These are phyloP conservation scores for Apiospora koreana DNA, from an alignment of 2,329 filamentous ascomycete species.

Conservation along the genomic window DNA sequence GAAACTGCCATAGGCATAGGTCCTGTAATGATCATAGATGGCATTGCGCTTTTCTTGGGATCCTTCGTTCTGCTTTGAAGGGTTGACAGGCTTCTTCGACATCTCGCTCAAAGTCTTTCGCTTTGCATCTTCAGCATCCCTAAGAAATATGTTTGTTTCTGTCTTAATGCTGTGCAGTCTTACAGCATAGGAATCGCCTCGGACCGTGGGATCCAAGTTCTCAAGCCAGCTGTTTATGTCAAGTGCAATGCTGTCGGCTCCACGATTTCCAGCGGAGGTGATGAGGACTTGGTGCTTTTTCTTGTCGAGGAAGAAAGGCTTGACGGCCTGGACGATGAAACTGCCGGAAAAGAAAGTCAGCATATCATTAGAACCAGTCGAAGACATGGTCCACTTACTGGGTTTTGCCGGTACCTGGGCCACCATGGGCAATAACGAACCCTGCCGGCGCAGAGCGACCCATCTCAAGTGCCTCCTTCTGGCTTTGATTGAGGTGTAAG, in stretches of 20 bases:
- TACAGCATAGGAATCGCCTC: neutral
- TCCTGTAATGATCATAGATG: neutral
- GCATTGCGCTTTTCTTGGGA: neutral
- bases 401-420: slow-evolving; percentile 12
- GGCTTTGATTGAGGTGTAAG: neutral
- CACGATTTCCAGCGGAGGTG: slow-evolving; percentile 9
- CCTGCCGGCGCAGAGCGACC: slow-evolving; percentile 3
- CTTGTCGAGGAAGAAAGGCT: slow-evolving; percentile 13
- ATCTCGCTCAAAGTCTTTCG: neutral
- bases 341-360: neutral
- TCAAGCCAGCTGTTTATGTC: neutral
- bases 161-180: neutral
- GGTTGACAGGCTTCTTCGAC: neutral
- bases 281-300: neutral
- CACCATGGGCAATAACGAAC: slow-evolving; percentile 4
- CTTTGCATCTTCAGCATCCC: neutral
- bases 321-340: neutral
- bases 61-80: neutral
- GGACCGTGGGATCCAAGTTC: neutral
- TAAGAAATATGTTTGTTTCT: neutral
- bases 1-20: neutral
- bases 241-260: slow-evolving; percentile 1
- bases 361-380: neutral
- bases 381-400: neutral
- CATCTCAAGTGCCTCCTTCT: neutral